Base-by-base conservation (phyloP, 345 rosid species). In the Syzygium oleosum region DNA sequence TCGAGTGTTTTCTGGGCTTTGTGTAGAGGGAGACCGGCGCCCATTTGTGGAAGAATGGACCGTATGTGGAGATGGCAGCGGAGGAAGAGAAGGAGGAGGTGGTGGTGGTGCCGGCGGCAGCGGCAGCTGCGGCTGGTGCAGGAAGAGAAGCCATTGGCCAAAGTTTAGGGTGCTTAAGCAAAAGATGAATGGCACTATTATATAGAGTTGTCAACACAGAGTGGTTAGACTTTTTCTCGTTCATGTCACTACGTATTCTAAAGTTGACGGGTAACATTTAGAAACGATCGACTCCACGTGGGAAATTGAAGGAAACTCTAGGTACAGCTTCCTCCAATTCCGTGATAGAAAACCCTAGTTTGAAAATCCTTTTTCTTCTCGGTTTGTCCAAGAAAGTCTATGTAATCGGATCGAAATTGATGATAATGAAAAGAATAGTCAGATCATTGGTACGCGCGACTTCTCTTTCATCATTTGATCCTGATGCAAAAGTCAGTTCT, bases 141-240 rank as follows among this genome's bases (percentile, higher is more conserved):
- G 87, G 31, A 86, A 86, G 85, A 73, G 90, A 85, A 79, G 90
- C 85, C 90, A 88, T 85, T 12, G 86, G 80, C 25, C 25, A 73
- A 38, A 38, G 65, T 5, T 49, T 83, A 77, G 34, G 51, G 52
- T 84, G 59, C 43, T 56, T 43, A 58, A 11, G 80, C 51, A 19
- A 14, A 59, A 87, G 84, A 16, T 53, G 85, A 55, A 86, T 34
- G 73, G 6, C 49, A 21, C 80, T 73, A 19, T 73, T 73, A 73
- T 73, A 73, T 73, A 73, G 25, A 41, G 80, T 73, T 73, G 49
- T 73, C 14, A 73, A 19, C 80, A 5, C 38, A 63, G 0, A 51
- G 88, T 58, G 58, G 85, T 59, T 59, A 15, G 85, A 78, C 59
- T 85, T 87, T 87, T 87, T 83, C 79, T 49, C 78, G 59, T 83